Evolutionary conservation across 2,329 filamentous ascomycete genomes (phyloP).

Genomic region (Penicillium frequentans): DNA sequence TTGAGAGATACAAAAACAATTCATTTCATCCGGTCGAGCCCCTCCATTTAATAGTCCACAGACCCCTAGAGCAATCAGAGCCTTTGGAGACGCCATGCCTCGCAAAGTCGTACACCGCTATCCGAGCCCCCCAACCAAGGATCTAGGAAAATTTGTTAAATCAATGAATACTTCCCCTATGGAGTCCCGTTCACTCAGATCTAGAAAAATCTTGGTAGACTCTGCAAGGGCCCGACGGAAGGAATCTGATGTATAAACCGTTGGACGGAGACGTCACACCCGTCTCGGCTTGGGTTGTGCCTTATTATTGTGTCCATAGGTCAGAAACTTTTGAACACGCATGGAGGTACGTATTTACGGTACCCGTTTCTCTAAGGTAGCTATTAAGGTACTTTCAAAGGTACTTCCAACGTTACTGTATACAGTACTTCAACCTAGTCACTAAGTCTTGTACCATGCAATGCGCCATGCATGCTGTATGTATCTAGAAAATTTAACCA

Average conservation of each 20-base stretch:
- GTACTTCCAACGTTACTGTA: background rate
- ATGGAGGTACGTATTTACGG: background rate
- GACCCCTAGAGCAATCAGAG: constrained; percentile 9
- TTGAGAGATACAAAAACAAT: background rate
- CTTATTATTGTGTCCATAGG: background rate
- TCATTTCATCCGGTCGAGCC: constrained; percentile 1
- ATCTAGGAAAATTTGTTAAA: constrained; percentile 11
- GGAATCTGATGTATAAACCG: constrained; percentile 22
- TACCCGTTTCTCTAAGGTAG: no score
- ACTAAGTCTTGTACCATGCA: background rate
- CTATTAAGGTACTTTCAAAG: background rate
- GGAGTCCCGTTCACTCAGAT: constrained; percentile 10
- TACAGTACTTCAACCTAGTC: background rate
- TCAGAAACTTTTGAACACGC: background rate
- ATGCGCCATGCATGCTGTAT: background rate
- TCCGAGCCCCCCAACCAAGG: constrained; percentile 17
- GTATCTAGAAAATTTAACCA: background rate
- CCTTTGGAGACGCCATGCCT: constrained; percentile 8
- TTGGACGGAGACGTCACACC: constrained; percentile 17
- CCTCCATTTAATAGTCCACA: constrained; percentile 19
- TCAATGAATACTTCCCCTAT: constrained; percentile 1
- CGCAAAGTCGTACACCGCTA: constrained; percentile 26
- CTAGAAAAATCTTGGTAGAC: constrained; percentile 12
- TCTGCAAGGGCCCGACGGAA: constrained; percentile 27
- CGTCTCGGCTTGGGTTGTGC: background rate